Conservation (phyloP, 176 grass and related monocot genomes). For the Aegilops sharonensis region DNA sequence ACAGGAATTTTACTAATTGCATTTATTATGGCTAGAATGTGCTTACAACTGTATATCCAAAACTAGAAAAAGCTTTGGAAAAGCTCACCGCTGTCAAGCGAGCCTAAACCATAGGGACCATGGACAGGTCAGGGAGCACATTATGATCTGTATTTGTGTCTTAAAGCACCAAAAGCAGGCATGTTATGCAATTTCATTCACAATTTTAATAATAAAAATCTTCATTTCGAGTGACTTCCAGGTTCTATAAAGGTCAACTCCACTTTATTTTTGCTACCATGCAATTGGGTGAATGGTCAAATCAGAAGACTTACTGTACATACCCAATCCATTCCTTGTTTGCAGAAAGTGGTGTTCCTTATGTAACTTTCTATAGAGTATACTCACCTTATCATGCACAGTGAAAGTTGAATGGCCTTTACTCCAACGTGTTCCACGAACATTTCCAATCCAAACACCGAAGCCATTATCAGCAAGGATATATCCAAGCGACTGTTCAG, state of each 20-base stretch:
- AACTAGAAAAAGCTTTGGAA: neutral
- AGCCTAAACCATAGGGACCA: conserved; percentile 19
- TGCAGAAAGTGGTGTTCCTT: neutral
- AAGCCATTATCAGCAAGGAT: conserved; percentile 96
- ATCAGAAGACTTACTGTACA: neutral
- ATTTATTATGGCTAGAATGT: neutral
- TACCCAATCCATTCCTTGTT: conserved; percentile 2
- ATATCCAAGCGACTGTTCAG: conserved; percentile 77
- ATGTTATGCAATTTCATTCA: conserved; percentile 3
- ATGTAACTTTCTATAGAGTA: neutral
- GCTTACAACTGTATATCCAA: neutral
- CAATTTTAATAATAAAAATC: neutral
- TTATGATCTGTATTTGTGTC: neutral
- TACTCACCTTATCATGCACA: conserved; percentile 83
- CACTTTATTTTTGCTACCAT: neutral
- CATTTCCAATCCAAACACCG: conserved; percentile 98
- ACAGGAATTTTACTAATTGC: neutral
- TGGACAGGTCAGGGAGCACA: neutral
- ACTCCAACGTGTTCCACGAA: conserved; percentile 80
- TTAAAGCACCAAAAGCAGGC: conserved; percentile 6
- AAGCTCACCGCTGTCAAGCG: neutral
- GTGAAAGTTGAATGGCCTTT: conserved; percentile 66
- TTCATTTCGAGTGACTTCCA: neutral
- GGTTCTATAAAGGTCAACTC: neutral
- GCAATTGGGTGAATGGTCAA: neutral